Conservation (phyloP, 2,329 filamentous ascomycete species). For the Emmonsia crescens region DNA sequence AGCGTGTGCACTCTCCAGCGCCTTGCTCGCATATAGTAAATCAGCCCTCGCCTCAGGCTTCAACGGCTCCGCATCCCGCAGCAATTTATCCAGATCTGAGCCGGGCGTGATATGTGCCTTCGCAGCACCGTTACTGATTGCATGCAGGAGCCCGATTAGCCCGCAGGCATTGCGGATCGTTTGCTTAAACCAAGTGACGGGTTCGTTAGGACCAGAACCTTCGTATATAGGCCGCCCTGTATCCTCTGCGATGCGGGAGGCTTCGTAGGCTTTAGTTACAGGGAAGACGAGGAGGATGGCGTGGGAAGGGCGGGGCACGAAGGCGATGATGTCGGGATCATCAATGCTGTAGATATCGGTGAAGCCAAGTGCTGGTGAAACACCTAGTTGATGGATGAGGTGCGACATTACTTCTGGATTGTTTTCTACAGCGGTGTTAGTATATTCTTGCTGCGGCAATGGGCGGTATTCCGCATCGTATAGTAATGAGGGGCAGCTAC, state of each 20-base stretch:
- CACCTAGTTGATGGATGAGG: constrained; percentile 72
- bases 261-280: constrained; percentile 67
- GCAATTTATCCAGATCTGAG: constrained; percentile 42
- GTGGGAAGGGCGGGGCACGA: constrained; percentile 78
- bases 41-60: constrained; percentile 55
- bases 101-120: constrained; percentile 47
- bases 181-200: constrained; percentile 88
- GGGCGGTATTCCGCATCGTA: not conserved
- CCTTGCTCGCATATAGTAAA: constrained; percentile 64
- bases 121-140: constrained; percentile 65
- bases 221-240: constrained; percentile 50
- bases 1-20: constrained; percentile 67
- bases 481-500: constrained; percentile 3
- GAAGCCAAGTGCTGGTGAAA: constrained; percentile 64
- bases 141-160: constrained; percentile 77
- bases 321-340: constrained; percentile 70
- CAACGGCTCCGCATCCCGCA: constrained; percentile 60
- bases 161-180: constrained; percentile 92
- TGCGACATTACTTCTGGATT: constrained; percentile 83
- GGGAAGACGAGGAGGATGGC: constrained; percentile 91
- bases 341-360: constrained; percentile 89
- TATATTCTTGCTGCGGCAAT: not conserved
- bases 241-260: constrained; percentile 65
- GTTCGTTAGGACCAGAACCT: constrained; percentile 57
- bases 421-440: constrained; percentile 39